A percentile compares a stretch with the other conserved stretches of the same genome.
Conservation (phyloP, 2,329 filamentous ascomycete genomes). For the Aspergillus sp. region DNA sequence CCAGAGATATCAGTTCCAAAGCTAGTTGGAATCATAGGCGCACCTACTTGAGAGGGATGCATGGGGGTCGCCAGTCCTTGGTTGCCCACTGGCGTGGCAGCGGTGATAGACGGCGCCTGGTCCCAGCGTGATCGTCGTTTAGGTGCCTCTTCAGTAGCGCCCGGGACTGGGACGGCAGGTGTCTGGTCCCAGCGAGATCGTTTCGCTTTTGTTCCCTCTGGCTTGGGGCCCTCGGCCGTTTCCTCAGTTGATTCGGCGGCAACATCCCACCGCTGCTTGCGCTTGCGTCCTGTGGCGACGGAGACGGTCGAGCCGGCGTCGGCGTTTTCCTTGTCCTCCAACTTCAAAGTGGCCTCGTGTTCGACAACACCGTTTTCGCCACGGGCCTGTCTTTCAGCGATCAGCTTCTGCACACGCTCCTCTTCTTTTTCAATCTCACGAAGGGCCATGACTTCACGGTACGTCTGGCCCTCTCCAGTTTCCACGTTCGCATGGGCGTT, state of each 20-base stretch:
- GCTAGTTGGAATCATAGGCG: slow-evolving; percentile 53
- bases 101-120: slow-evolving; percentile 67
- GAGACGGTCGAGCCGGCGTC: slow-evolving; percentile 68
- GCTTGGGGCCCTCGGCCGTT: slow-evolving; percentile 46
- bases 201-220: slow-evolving; percentile 63
- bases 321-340: slow-evolving; percentile 70
- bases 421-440: slow-evolving; percentile 93
- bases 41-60: slow-evolving; percentile 64
- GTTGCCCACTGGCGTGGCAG: slow-evolving; percentile 71
- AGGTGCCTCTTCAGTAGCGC: slow-evolving; percentile 54
- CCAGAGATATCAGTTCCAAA: slow-evolving; percentile 80
- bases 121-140: slow-evolving; percentile 89
- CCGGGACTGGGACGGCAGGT: slow-evolving; percentile 54
- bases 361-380: slow-evolving; percentile 61
- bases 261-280: slow-evolving; percentile 95
- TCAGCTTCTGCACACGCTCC: slow-evolving; percentile 75
- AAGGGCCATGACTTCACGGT: slow-evolving; percentile 85
- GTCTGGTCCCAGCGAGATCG: slow-evolving; percentile 87
- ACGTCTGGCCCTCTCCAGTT: slow-evolving; percentile 71
- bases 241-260: slow-evolving; percentile 57
- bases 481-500: slow-evolving; percentile 67
- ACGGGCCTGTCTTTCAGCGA: slow-evolving; percentile 70
- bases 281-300: slow-evolving; percentile 66
- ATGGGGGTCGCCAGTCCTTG: slow-evolving; percentile 75
- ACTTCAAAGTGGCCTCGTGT: slow-evolving; percentile 71